Evolutionary conservation across 2,329 filamentous ascomycete genomes (phyloP).

Genomic region (Didymella arachidicola): DNA sequence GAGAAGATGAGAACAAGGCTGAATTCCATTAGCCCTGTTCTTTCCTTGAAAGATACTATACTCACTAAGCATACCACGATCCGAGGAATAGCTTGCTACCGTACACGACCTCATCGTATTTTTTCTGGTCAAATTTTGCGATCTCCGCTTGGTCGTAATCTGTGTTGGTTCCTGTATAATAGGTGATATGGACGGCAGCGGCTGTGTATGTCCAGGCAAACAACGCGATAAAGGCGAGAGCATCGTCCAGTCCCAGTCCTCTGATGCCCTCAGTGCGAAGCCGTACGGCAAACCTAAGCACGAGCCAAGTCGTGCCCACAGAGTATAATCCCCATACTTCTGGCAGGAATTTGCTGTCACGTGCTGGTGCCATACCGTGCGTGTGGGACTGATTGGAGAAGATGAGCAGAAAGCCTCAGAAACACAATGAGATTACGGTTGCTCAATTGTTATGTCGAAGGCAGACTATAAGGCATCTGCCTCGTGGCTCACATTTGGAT

Average conservation of each 20-base stretch:
- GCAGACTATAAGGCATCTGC: not conserved
- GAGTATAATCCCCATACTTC: constrained; percentile 17
- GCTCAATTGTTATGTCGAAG: not conserved
- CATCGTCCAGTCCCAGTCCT: constrained; percentile 13
- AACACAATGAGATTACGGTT: not conserved
- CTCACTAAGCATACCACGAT: constrained; percentile 26
- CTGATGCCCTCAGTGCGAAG: constrained; percentile 9
- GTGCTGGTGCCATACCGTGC: constrained; percentile 15
- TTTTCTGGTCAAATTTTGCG: constrained; percentile 10
- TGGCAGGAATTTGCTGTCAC: constrained; percentile 15
- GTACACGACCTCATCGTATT: constrained; percentile 14
- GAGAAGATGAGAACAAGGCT: constrained; percentile 23
- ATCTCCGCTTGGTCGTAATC: constrained; percentile 21
- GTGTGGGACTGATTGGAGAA: not conserved
- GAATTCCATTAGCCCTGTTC: not conserved
- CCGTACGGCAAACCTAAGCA: constrained; percentile 12
- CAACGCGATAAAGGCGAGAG: constrained; percentile 10
- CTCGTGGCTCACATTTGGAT: not conserved
- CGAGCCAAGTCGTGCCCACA: constrained; percentile 11
- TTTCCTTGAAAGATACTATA: not conserved
- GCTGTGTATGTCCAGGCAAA: constrained; percentile 19
- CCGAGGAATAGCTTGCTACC: constrained; percentile 24
- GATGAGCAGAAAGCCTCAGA: too few relatives aligned
- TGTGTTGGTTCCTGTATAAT: constrained; percentile 22
- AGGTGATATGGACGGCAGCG: constrained; percentile 19